A percentile compares a stretch with the other conserved stretches of the same genome.
Conservation (phyloP, 352 stramenopile species). For the Phytophthora agathidicida region DNA sequence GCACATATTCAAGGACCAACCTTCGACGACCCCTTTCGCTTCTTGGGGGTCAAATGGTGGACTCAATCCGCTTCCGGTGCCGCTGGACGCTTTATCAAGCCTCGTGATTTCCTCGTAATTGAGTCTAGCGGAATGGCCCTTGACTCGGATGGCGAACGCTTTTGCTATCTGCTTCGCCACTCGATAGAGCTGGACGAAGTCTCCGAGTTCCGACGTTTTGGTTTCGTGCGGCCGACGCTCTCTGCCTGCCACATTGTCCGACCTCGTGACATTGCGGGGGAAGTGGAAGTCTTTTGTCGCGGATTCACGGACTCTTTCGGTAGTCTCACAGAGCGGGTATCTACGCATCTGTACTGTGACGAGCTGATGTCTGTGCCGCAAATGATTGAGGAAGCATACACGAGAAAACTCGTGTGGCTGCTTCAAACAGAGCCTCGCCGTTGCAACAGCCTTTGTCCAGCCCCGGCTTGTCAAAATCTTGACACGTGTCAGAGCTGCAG, state of each 20-base stretch:
- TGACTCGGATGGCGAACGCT: slow-evolving; percentile 30
- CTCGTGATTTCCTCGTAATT: slow-evolving; percentile 39
- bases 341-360: slow-evolving; percentile 24
- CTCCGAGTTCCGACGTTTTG: slow-evolving; percentile 25
- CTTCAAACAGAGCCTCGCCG: slow-evolving; percentile 23
- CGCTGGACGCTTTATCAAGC: slow-evolving; percentile 33
- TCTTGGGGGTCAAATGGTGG: slow-evolving; percentile 51
- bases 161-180: slow-evolving; percentile 42
- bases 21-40: slow-evolving; percentile 47
- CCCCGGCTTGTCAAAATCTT: not conserved
- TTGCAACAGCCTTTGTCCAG: not conserved
- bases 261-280: slow-evolving; percentile 12
- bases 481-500: slow-evolving; percentile 17
- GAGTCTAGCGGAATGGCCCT: slow-evolving; percentile 42
- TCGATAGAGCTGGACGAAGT: slow-evolving; percentile 33
- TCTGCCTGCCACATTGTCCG: slow-evolving; percentile 45
- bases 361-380: slow-evolving; percentile 23
- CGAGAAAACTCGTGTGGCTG: slow-evolving; percentile 49
- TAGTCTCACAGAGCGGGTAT: slow-evolving; percentile 27
- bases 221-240: slow-evolving; percentile 33
- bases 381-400: slow-evolving; percentile 43
- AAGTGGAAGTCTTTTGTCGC: slow-evolving; percentile 45
- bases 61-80: slow-evolving; percentile 23
- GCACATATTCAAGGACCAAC: slow-evolving; percentile 36
- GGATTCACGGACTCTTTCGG: slow-evolving; percentile 34